Evolutionary conservation across 495 filamentous ascomycete species (phyloP).

Genomic region (Neurospora sp.): DNA sequence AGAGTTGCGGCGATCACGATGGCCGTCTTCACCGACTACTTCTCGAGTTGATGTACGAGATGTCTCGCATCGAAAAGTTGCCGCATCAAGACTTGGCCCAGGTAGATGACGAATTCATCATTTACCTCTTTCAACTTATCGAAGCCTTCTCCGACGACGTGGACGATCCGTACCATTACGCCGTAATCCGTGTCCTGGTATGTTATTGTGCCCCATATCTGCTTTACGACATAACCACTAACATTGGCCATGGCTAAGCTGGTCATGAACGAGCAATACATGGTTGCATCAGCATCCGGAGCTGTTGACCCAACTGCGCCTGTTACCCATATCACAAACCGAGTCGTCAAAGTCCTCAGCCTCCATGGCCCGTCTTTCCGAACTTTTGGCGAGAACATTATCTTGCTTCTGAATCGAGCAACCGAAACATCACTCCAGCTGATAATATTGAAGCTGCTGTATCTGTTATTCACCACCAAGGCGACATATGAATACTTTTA

Average conservation of each 20-base stretch:
- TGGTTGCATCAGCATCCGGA: constrained; percentile 59
- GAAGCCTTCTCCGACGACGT: constrained; percentile 82
- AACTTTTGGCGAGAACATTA: constrained; percentile 97
- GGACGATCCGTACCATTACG: constrained; percentile 93
- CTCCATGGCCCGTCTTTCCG: constrained; percentile 69
- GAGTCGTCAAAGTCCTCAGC: constrained; percentile 82
- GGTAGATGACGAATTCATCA: constrained; percentile 77
- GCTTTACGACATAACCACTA: background rate
- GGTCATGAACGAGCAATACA: constrained; percentile 96
- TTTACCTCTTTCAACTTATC: constrained; percentile 77
- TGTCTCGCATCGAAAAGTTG: constrained; percentile 84
- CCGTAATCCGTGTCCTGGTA: constrained; percentile 86
- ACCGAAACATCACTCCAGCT: constrained; percentile 88
- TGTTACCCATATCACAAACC: constrained; percentile 63
- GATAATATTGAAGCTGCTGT: constrained; percentile 88
- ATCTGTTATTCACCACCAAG: constrained; percentile 84
- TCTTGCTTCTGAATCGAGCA: constrained; percentile 90
- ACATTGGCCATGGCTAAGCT: constrained; percentile 43
- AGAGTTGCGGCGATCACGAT: constrained; percentile 50
- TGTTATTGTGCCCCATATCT: constrained; percentile 10
- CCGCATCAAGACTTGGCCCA: constrained; percentile 65
- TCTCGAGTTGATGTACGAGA: constrained; percentile 89
- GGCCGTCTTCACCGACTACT: constrained; percentile 66
- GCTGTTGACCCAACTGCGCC: constrained; percentile 42
- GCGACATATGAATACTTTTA: constrained; percentile 97